These are phyloP conservation scores for Candida sanyaensis DNA, from an alignment of 1,139 yeast species.

Conservation along the genomic window DNA sequence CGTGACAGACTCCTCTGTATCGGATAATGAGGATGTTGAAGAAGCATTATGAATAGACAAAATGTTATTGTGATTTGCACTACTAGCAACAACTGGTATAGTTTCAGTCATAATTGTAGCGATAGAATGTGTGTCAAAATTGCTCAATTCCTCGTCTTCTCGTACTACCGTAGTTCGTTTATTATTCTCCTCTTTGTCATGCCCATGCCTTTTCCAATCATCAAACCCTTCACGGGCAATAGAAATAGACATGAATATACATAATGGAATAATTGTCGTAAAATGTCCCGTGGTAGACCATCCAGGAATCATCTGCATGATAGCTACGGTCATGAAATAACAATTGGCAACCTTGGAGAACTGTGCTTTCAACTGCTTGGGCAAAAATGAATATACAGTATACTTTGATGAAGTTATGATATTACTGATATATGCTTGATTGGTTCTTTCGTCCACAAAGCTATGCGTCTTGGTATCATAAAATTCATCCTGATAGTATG, in stretches of 20 bases:
- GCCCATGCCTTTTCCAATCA: slow-evolving; percentile 83
- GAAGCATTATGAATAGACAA: slow-evolving; percentile 8
- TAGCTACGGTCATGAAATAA: slow-evolving; percentile 82
- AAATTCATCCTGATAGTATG: slow-evolving; percentile 27
- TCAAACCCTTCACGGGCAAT: slow-evolving; percentile 93
- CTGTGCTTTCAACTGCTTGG: slow-evolving; percentile 86
- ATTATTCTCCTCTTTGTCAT: slow-evolving; percentile 84
- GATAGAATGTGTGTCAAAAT: slow-evolving; percentile 40
- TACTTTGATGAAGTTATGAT: slow-evolving; percentile 85
- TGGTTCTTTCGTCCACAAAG: slow-evolving; percentile 67
- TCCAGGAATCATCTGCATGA: slow-evolving; percentile 92
- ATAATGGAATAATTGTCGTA: slow-evolving; percentile 87
- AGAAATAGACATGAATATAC: slow-evolving; percentile 86
- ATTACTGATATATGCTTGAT: slow-evolving; percentile 66
- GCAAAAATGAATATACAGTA: slow-evolving; percentile 76
- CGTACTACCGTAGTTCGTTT: slow-evolving; percentile 49
- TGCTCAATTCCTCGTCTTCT: slow-evolving; percentile 28
- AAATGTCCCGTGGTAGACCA: slow-evolving; percentile 99
- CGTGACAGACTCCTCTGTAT: slow-evolving; percentile 7
- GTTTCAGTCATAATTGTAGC: slow-evolving; percentile 42
- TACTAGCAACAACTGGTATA: slow-evolving; percentile 15
- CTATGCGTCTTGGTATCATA: slow-evolving; percentile 26
- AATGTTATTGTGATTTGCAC: background rate
- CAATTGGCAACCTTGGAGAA: slow-evolving; percentile 91
- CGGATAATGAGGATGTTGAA: slow-evolving; percentile 15